Evolutionary conservation across 192 early-diverging fungal species (phyloP).

Genomic region (Rhizophagus prolifer): DNA sequence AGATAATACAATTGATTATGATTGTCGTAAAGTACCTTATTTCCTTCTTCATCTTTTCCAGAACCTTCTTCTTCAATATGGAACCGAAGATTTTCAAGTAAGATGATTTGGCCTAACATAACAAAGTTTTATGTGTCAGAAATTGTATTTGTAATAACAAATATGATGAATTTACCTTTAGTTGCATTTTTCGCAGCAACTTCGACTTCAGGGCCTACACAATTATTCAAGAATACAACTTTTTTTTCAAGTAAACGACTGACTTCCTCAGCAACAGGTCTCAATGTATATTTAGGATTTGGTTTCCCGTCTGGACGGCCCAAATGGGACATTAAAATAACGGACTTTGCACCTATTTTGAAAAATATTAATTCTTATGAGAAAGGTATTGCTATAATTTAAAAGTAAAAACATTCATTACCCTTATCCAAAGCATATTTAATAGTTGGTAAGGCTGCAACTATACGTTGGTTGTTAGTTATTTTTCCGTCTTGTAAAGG

Average conservation of each 20-base stretch:
- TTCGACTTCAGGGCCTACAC: conserved; percentile 89
- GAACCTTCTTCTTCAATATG: conserved; percentile 98
- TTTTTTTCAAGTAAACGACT: conserved; percentile 71
- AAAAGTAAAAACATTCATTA: conserved; percentile 28
- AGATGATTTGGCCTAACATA: conserved; percentile 62
- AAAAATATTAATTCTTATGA: neutral
- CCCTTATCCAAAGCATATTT: conserved; percentile 85
- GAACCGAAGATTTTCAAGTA: conserved; percentile 98
- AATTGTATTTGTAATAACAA: neutral
- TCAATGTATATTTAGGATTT: conserved; percentile 86
- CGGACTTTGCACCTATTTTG: conserved; percentile 69
- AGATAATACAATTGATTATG: neutral
- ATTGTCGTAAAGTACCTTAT: conserved; percentile 51
- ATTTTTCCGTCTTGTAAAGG: conserved; percentile 90
- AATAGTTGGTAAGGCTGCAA: conserved; percentile 92
- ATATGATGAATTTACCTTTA: conserved; percentile 41
- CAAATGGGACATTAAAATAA: conserved; percentile 96
- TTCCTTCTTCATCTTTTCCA: conserved; percentile 85
- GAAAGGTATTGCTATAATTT: neutral
- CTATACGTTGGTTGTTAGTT: conserved; percentile 96
- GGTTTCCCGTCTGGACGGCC: conserved; percentile 94
- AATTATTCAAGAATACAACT: conserved; percentile 91
- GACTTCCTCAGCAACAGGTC: conserved; percentile 87
- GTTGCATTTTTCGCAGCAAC: conserved; percentile 65
- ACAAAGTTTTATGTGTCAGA: neutral